phyloP scores from a whole-genome alignment of 306 rosid genomes.

The Prunus campanulata region DNA sequence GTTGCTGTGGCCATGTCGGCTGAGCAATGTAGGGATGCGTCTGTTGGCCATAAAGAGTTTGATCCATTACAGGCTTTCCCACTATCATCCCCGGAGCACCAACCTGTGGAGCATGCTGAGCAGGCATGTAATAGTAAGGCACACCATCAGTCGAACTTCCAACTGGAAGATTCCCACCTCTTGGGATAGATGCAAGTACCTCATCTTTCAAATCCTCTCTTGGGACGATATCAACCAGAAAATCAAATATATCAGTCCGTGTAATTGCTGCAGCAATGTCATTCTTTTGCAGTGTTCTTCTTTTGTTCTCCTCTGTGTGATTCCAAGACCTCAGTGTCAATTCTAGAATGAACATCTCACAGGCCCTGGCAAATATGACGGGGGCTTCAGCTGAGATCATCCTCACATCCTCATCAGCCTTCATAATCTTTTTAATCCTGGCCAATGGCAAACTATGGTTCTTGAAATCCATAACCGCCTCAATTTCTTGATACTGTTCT shows the following conservation, averaged over 20 bases:
- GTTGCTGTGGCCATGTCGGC: slow-evolving; percentile 36
- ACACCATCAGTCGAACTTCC: slow-evolving; percentile 39
- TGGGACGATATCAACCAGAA: slow-evolving; percentile 55
- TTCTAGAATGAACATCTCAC: slow-evolving; percentile 69
- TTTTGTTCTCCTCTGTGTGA: slow-evolving; percentile 50
- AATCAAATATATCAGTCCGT: slow-evolving; percentile 55
- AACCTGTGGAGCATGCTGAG: slow-evolving; percentile 37
- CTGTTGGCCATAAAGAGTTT: slow-evolving; percentile 34
- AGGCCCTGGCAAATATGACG: slow-evolving; percentile 58
- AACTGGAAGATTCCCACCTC: slow-evolving; percentile 30
- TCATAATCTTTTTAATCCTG: slow-evolving; percentile 71
- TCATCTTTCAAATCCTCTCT: slow-evolving; percentile 49
- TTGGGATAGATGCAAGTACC: slow-evolving; percentile 31
- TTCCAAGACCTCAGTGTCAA: slow-evolving; percentile 58
- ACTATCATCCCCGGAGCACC: slow-evolving; percentile 40
- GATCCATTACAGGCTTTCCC: slow-evolving; percentile 46
- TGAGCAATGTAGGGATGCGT: slow-evolving; percentile 28
- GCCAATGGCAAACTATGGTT: slow-evolving; percentile 50
- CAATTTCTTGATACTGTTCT: slow-evolving; percentile 38
- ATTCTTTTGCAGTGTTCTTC: slow-evolving; percentile 50
- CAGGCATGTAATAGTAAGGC: slow-evolving; percentile 48
- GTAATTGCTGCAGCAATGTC: slow-evolving; percentile 62
- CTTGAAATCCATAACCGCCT: slow-evolving; percentile 36
- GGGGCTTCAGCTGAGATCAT: slow-evolving; percentile 67
- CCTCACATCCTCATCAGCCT: slow-evolving; percentile 53